Evolutionary conservation across 352 stramenopile genomes (phyloP), one percentile per base, ranked within the genome.

Genomic region (Phytopythium cucurbitacearum): DNA sequence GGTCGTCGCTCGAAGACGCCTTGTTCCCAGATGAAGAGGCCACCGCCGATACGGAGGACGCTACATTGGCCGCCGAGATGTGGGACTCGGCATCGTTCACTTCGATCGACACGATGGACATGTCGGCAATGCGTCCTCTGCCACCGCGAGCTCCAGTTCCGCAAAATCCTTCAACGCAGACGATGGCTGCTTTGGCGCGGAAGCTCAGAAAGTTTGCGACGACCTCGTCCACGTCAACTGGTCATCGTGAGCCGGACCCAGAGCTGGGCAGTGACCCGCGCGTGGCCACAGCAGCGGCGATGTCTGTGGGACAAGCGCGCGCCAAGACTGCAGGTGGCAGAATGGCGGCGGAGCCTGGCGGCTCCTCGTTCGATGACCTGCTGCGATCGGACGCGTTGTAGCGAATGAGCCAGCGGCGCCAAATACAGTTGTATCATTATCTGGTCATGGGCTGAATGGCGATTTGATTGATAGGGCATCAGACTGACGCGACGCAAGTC

Each of bases 71-170:
- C 10, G 74, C 70, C 0, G 70, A 80, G 41, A 73, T 71, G 62
- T 80, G 71, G 73, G 66, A 76, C 54, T 60, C 53, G 2, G 56
- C 59, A 6, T 78, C 71, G 15, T 64, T 69, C 39, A 70, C 65
- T 11, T 76, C 63, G 15, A 54, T 60, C 8, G 69, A 76, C 48
- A 67, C 72, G 4, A 48, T 59, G 13, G 62, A 75, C 13, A 40
- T 65, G 11, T 60, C 57, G 1, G 51, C 54, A 0, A 51, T 55
- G 40, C 50, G 34, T 5, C 59, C 48, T 6, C 51, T 57, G 9
- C 51, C 60, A 34, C 60, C 56, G 12, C 58, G 53, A 35, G 7
- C 43, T 43, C 34, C 43, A 9, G 44, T 54, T 13, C 57, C 66
- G 6, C 43, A 57, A 6, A 60, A 62, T n/a, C 64, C 57, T n/a